These are phyloP conservation scores for Aspergillus cristatus DNA, from an alignment of 495 filamentous ascomycete genomes.

Conservation along the genomic window DNA sequence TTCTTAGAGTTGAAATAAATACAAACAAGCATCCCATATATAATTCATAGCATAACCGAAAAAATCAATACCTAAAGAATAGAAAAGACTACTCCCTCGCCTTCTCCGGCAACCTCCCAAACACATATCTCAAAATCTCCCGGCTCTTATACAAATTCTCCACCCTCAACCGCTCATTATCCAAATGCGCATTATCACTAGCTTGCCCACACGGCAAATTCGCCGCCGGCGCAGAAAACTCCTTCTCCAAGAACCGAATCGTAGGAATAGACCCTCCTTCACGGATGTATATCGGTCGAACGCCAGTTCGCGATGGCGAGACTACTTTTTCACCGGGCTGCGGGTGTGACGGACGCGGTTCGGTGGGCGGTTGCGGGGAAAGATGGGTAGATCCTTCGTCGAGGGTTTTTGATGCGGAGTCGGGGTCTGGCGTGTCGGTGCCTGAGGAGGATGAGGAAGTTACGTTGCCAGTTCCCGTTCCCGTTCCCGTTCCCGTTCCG, in stretches of 20 bases:
- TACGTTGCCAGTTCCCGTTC: too few species aligned
- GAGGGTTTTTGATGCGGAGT: background rate
- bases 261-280: conserved; percentile 93
- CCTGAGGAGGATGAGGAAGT: background rate
- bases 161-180: conserved; percentile 84
- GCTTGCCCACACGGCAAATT: conserved; percentile 93
- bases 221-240: conserved; percentile 85
- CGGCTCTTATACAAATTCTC: conserved; percentile 84
- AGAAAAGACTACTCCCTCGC: background rate
- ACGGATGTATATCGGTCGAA: conserved; percentile 70
- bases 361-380: background rate
- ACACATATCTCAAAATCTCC: conserved; percentile 84
- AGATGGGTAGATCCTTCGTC: background rate
- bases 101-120: conserved; percentile 55
- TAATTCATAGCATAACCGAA: too few species aligned
- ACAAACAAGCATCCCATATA: too few species aligned
- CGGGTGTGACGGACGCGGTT: background rate
- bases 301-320: conserved; percentile 2
- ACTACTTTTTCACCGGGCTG: background rate
- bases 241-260: conserved; percentile 89
- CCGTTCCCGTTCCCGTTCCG: background rate
- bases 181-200: conserved; percentile 87
- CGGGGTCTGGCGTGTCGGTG: background rate
- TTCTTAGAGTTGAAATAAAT: too few species aligned
- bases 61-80: too few species aligned